Percentiles rank a stretch among this genome's conserved stretches.
phyloP scores from a whole-genome alignment of 2,329 filamentous ascomycete species.

The Calonectria crousiana region DNA sequence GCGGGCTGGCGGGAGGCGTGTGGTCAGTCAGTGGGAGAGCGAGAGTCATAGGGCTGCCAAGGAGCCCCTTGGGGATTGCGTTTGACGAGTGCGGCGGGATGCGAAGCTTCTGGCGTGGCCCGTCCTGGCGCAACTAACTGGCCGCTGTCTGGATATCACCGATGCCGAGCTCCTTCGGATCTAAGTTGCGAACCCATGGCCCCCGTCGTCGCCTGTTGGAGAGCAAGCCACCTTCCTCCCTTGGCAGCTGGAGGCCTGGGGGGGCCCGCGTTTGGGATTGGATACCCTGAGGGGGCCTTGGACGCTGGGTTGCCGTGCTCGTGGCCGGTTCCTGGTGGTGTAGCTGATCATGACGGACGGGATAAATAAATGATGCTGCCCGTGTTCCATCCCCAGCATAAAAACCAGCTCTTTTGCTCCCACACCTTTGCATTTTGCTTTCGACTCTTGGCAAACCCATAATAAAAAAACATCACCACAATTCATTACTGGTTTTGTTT shows the following conservation, averaged over 20 bases:
- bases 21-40: not conserved
- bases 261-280: not conserved
- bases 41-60: conserved; percentile 17
- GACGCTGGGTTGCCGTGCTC: not conserved
- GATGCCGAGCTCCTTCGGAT: conserved; percentile 5
- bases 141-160: not conserved
- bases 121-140: too few species aligned
- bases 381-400: not conserved
- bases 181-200: not conserved
- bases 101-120: conserved; percentile 19
- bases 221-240: not conserved
- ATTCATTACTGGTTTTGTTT: not conserved
- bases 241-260: not conserved
- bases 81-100: conserved; percentile 11
- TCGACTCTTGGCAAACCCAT: not conserved
- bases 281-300: not conserved
- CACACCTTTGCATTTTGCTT: not conserved
- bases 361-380: conserved; percentile 4
- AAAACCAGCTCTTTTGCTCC: not conserved
- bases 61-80: not conserved
- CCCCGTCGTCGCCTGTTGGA: not conserved
- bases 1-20: not conserved
- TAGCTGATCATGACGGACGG: not conserved
- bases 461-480: not conserved
- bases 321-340: not conserved